These are phyloP conservation scores for Botrytis elliptica DNA, from an alignment of 2,329 filamentous ascomycete species.

Conservation along the genomic window DNA sequence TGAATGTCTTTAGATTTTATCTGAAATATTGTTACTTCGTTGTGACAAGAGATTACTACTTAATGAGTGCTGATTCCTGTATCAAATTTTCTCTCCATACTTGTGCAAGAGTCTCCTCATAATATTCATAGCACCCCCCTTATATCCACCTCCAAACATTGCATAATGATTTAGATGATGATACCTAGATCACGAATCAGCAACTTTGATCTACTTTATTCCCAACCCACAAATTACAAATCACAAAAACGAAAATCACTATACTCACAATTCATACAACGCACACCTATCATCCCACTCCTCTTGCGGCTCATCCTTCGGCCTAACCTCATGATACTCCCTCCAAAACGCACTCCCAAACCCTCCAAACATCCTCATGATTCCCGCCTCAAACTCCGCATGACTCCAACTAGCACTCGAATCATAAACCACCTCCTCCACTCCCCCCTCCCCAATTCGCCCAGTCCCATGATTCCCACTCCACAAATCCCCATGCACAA, in stretches of 20 bases:
- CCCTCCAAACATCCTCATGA: slow-evolving; percentile 96
- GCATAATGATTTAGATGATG: slow-evolving; percentile 78
- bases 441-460: slow-evolving; percentile 52
- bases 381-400: slow-evolving; percentile 85
- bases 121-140: slow-evolving; percentile 71
- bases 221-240: not conserved
- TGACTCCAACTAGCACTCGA: slow-evolving; percentile 80
- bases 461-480: slow-evolving; percentile 76
- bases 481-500: slow-evolving; percentile 94
- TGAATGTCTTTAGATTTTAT: not conserved
- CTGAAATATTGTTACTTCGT: not conserved
- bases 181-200: slow-evolving; percentile 53
- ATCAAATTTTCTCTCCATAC: slow-evolving; percentile 52
- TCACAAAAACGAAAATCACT: not conserved
- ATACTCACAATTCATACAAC: slow-evolving; percentile 77
- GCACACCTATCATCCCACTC: slow-evolving; percentile 83
- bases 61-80: no score
- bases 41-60: not conserved
- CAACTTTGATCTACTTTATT: not conserved
- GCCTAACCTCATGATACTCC: slow-evolving; percentile 73
- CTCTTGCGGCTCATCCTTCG: slow-evolving; percentile 73
- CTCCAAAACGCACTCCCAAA: slow-evolving; percentile 70
- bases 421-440: slow-evolving; percentile 80
- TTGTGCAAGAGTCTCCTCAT: slow-evolving; percentile 73
- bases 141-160: slow-evolving; percentile 79